These are phyloP conservation scores for Ophiostoma australiae DNA, from an alignment of 2,329 filamentous ascomycete species.

Conservation along the genomic window DNA sequence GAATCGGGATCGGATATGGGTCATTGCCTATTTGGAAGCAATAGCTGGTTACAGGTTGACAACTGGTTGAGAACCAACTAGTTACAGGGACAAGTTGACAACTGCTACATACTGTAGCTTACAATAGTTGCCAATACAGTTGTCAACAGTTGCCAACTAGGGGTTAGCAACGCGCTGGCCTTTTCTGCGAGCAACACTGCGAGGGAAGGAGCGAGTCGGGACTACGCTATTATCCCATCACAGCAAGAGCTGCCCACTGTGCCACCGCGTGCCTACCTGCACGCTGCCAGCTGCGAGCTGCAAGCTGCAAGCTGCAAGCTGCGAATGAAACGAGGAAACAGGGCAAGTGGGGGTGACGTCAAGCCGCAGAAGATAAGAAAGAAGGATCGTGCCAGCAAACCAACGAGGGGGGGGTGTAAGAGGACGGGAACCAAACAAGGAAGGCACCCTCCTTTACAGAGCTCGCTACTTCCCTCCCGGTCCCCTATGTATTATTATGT, in stretches of 20 bases:
- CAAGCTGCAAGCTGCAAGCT: not conserved
- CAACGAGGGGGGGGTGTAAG: not conserved
- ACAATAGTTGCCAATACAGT: not conserved
- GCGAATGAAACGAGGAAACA: not conserved
- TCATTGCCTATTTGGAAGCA: not conserved
- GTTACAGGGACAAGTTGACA: not conserved
- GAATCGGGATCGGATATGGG: not conserved
- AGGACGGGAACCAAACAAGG: not conserved
- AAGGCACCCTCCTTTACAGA: not conserved
- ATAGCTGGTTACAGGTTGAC: not conserved
- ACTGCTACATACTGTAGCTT: not conserved
- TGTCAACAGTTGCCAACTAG: not conserved
- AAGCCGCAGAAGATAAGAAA: constrained; percentile 10
- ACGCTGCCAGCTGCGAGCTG: not conserved
- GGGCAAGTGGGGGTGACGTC: constrained; percentile 12
- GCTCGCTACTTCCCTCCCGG: not conserved
- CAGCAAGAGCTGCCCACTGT: constrained; percentile 1
- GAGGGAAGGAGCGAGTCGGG: not conserved
- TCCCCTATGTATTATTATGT: too few species aligned
- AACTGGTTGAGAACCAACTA: not conserved
- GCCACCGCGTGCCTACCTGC: not conserved
- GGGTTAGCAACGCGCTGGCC: not conserved
- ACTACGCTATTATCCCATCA: not conserved
- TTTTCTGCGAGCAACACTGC: constrained; percentile 3
- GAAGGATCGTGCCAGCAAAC: not conserved